Evolutionary conservation across 495 filamentous ascomycete genomes (phyloP).

Genomic region (Neurospora africana): DNA sequence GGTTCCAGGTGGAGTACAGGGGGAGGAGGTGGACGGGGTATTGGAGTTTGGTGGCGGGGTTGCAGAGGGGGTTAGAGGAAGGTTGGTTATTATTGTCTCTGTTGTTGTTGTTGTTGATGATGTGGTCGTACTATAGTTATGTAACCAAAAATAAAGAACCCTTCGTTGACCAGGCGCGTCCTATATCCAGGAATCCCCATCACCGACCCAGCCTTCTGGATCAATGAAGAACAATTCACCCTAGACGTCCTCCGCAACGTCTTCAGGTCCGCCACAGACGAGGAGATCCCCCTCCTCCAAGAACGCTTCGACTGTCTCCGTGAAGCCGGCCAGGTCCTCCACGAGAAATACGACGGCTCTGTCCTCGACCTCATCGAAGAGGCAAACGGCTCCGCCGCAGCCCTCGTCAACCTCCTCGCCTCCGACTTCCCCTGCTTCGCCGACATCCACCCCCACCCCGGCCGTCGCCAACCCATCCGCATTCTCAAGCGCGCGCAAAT

Average conservation of each 20-base stretch:
- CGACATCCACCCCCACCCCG: constrained; percentile 65
- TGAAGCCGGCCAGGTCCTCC: constrained; percentile 75
- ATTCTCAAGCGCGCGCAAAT: constrained; percentile 94
- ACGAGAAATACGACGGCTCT: constrained; percentile 71
- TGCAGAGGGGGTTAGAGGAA: constrained; percentile 85
- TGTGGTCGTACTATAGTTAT: neutral
- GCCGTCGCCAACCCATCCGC: constrained; percentile 54
- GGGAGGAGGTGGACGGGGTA: constrained; percentile 85
- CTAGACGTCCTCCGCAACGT: constrained; percentile 63
- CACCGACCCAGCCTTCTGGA: constrained; percentile 80
- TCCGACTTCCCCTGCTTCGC: constrained; percentile 76
- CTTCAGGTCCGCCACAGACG: constrained; percentile 76
- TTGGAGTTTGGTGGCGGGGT: constrained; percentile 80
- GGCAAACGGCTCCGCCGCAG: constrained; percentile 69
- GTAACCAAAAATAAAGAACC: neutral
- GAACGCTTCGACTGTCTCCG: constrained; percentile 71
- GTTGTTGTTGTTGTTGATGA: neutral
- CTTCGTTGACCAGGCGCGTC: too few species aligned
- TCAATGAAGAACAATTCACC: constrained; percentile 63
- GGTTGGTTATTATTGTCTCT: constrained; percentile 42
- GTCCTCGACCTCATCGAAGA: constrained; percentile 64
- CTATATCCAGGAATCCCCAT: constrained; percentile 77
- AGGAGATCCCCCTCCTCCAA: constrained; percentile 75
- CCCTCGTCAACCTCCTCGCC: constrained; percentile 71
- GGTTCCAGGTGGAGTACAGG: constrained; percentile 71